These are phyloP conservation scores for Jaminaea rosea DNA, from an alignment of 1,284 basidiomycete species.

Conservation along the genomic window DNA sequence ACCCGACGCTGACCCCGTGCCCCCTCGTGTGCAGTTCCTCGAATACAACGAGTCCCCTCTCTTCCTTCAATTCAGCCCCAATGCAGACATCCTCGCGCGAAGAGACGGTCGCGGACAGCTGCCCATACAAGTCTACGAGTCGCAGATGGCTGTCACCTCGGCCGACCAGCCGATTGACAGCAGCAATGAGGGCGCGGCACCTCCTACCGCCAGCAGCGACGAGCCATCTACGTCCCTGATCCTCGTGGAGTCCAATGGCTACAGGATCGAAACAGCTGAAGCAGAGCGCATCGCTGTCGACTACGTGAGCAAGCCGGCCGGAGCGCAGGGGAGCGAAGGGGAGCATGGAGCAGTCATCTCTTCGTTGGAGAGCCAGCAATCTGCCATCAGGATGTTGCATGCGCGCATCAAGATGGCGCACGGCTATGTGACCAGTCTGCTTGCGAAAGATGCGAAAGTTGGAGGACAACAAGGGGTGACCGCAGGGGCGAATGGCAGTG, in stretches of 20 bases:
- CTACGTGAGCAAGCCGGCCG: slow-evolving; percentile 81
- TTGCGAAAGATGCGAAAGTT: too few species aligned
- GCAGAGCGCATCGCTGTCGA: slow-evolving; percentile 97
- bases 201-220: slow-evolving; percentile 2
- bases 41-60: slow-evolving; percentile 51
- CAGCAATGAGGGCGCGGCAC: too few species aligned
- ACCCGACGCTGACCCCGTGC: not conserved
- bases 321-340: slow-evolving; percentile 56
- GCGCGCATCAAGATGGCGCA: slow-evolving; percentile 76
- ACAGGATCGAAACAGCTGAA: slow-evolving; percentile 89
- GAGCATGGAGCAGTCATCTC: slow-evolving; percentile 63
- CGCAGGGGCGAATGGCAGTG: too few species aligned
- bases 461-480: too few species aligned
- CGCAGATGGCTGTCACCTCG: slow-evolving; percentile 14
- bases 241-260: slow-evolving; percentile 72
- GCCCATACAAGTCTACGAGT: slow-evolving; percentile 34
- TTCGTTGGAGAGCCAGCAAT: slow-evolving; percentile 78
- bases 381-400: slow-evolving; percentile 89
- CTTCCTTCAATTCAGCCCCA: slow-evolving; percentile 51
- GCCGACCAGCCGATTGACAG: not conserved
- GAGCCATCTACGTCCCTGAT: slow-evolving; percentile 15
- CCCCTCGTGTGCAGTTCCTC: slow-evolving; percentile 48
- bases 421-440: too few species aligned
- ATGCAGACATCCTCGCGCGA: slow-evolving; percentile 9
- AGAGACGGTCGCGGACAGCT: slow-evolving; percentile 18